Evolutionary conservation across 1,284 basidiomycete genomes (phyloP).

Genomic region (Leccinum subrobustum): DNA sequence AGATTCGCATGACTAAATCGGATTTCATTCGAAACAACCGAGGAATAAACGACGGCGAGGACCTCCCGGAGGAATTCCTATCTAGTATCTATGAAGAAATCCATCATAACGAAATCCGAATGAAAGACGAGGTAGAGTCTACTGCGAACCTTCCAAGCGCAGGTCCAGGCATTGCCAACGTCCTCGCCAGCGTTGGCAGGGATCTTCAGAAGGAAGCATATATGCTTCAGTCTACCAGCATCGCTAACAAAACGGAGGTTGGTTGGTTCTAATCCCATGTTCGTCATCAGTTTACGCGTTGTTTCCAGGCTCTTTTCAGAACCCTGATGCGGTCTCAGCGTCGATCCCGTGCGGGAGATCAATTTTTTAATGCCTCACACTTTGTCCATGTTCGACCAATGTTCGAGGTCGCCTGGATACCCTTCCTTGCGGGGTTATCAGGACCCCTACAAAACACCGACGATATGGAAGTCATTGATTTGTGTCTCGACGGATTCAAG

Average conservation of each 20-base stretch:
- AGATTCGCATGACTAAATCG: conserved; percentile 86
- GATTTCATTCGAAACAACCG: conserved; percentile 94
- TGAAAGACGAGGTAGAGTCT: conserved; percentile 93
- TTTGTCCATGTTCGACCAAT: conserved; percentile 94
- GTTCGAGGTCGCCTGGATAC: conserved; percentile 99
- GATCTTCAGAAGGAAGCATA: conserved; percentile 95
- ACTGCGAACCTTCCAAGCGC: conserved; percentile 45
- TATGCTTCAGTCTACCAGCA: conserved; percentile 89
- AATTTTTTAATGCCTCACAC: conserved; percentile 94
- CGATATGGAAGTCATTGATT: conserved; percentile 85
- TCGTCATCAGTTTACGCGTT: background rate
- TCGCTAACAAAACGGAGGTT: conserved; percentile 95
- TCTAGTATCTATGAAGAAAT: conserved; percentile 87
- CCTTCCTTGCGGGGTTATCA: conserved; percentile 91
- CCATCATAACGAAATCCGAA: conserved; percentile 87
- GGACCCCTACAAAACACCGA: conserved; percentile 91
- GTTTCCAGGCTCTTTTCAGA: conserved; percentile 76
- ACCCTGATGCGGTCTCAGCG: conserved; percentile 88
- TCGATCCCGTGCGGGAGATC: conserved; percentile 71
- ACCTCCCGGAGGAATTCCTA: conserved; percentile 85
- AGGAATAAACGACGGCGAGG: conserved; percentile 88
- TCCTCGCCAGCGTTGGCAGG: conserved; percentile 84
- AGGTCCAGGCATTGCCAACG: conserved; percentile 75
- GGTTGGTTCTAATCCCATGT: background rate
- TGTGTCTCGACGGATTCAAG: conserved; percentile 94